A percentile compares a stretch with the other conserved stretches of the same genome.
Evolutionary conservation across 129 eudicot species (phyloP).

Genomic region (Tagetes erecta): DNA sequence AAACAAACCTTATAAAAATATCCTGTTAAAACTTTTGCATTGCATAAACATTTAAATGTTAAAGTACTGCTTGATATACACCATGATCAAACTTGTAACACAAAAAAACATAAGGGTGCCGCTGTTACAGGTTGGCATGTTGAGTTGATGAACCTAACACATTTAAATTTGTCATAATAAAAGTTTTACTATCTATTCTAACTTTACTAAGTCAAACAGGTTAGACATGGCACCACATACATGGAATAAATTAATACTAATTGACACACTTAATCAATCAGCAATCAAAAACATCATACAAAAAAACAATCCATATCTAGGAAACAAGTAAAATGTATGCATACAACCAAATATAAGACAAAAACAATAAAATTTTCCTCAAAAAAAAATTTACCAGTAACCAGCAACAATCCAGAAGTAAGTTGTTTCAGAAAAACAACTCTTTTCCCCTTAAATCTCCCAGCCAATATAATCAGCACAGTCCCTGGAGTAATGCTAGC

Average conservation of each 20-base stretch:
- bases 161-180: no score
- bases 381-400: conserved; percentile 41
- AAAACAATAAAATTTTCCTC: neutral
- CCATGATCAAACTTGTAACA: no score
- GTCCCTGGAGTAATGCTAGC: conserved; percentile 71
- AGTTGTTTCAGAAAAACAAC: conserved; percentile 86
- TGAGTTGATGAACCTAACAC: no score
- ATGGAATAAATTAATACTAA: no score
- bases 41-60: neutral
- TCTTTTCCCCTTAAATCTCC: conserved; percentile 79
- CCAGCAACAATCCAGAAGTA: conserved; percentile 60
- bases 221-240: neutral
- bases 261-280: neutral
- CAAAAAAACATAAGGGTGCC: no score
- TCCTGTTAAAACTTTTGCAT: neutral
- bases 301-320: neutral
- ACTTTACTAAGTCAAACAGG: neutral
- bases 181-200: no score
- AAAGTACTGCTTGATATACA: no score
- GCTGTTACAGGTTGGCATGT: no score
- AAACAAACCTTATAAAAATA: no score
- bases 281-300: neutral
- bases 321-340: neutral
- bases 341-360: neutral
- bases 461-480: conserved; percentile 66